Evolutionary conservation across 257 asterid species (phyloP).

Genomic region (Avicennia marina): DNA sequence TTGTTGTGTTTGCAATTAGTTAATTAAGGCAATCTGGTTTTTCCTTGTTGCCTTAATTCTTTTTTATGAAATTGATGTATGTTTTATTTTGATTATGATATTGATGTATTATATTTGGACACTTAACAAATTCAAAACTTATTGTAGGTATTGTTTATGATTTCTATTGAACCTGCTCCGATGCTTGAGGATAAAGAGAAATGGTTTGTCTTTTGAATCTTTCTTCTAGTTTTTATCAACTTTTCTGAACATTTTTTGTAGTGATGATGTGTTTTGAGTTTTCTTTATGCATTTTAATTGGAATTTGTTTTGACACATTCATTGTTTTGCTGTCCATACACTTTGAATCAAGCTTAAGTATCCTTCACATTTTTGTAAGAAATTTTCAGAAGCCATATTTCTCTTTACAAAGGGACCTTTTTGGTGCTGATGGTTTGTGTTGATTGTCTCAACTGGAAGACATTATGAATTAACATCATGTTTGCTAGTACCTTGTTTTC

Average conservation of each 20-base stretch:
- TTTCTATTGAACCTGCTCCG: slow-evolving; percentile 96
- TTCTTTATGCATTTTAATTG: neutral
- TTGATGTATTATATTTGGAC: slow-evolving; percentile 17
- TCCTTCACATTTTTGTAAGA: neutral
- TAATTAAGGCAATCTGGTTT: too few relatives aligned
- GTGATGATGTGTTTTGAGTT: slow-evolving; percentile 5
- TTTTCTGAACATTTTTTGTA: slow-evolving; percentile 8
- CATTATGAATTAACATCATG: neutral
- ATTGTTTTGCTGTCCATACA: neutral
- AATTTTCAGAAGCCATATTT: neutral
- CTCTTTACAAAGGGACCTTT: neutral
- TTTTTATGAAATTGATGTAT: neutral
- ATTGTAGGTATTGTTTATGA: slow-evolving; percentile 90
- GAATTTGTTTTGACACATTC: neutral
- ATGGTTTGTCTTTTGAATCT: slow-evolving; percentile 56
- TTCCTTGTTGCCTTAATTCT: too few relatives aligned
- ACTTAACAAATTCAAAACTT: slow-evolving; percentile 30
- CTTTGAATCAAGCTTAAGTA: neutral
- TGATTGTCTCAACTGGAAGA: neutral
- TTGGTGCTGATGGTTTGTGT: neutral
- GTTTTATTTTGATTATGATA: neutral
- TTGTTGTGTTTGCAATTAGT: neutral
- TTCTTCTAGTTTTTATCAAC: slow-evolving; percentile 13
- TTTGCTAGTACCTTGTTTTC: slow-evolving; percentile 1
- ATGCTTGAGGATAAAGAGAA: slow-evolving; percentile 99